Conservation (phyloP, 306 rosid genomes). For the Crotalaria pallida region DNA sequence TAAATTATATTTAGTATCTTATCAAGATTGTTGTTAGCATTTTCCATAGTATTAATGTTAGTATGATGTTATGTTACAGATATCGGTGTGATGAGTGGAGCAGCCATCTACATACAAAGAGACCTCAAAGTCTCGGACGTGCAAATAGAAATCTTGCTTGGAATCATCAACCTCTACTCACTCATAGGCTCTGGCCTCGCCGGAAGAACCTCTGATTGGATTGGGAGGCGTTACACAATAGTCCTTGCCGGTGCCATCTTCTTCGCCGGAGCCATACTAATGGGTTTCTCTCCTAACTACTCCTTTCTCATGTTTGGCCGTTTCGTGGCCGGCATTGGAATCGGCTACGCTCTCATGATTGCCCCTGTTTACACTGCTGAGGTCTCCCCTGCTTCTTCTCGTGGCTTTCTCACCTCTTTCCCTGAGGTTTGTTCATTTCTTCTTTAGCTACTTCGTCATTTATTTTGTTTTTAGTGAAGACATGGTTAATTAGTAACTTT, state of each 20-base stretch:
- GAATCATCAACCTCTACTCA: conserved; percentile 60
- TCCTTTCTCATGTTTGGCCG: conserved; percentile 77
- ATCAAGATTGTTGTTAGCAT: too few species aligned
- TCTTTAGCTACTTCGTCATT: too few species aligned
- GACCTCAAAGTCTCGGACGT: conserved; percentile 47
- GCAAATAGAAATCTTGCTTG: conserved; percentile 46
- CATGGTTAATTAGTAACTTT: too few species aligned
- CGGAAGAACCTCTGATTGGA: conserved; percentile 87
- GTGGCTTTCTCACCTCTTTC: conserved; percentile 81
- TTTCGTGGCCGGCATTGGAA: conserved; percentile 69
- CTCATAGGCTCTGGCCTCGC: conserved; percentile 66
- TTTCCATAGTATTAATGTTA: too few species aligned
- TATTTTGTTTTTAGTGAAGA: too few species aligned
- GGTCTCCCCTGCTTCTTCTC: conserved; percentile 68
- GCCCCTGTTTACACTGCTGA: conserved; percentile 87
- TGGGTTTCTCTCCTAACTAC: conserved; percentile 82
- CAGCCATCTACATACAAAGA: conserved; percentile 39
- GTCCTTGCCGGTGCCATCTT: conserved; percentile 53
- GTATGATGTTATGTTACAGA: conserved; percentile 50
- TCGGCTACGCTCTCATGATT: conserved; percentile 78
- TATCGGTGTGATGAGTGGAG: conserved; percentile 96
- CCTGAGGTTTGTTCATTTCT: conserved; percentile 45
- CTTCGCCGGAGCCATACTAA: conserved; percentile 68
- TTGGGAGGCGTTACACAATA: conserved; percentile 84
- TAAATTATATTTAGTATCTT: too few species aligned